Conservation (phyloP, 768 basidiomycete genomes). For the Roridomyces roridus region DNA sequence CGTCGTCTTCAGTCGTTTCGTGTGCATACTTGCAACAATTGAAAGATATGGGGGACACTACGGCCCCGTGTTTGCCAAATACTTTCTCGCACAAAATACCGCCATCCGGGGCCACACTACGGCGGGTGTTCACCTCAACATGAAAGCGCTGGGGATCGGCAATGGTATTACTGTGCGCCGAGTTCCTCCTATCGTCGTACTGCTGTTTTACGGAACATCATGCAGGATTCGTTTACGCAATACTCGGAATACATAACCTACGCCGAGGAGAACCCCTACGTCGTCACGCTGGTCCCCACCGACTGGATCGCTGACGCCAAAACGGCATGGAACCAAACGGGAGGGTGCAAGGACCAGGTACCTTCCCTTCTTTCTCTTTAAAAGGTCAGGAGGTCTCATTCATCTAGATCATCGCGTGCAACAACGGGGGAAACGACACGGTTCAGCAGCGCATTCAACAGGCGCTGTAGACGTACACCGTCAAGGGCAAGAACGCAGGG, state of each 20-base stretch:
- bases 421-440: background rate
- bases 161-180: constrained; percentile 62
- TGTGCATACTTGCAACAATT: background rate
- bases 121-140: constrained; percentile 55
- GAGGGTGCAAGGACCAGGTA: background rate
- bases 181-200: background rate
- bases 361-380: too few species aligned
- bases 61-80: constrained; percentile 70
- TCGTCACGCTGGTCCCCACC: constrained; percentile 51
- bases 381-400: too few species aligned
- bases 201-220: background rate
- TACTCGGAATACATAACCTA: constrained; percentile 65
- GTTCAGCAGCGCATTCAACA: too few species aligned
- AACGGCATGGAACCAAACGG: constrained; percentile 49
- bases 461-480: too few species aligned
- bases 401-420: background rate
- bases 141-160: constrained; percentile 67
- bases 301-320: constrained; percentile 49
- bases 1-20: constrained; percentile 16
- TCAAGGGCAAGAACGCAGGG: too few species aligned
- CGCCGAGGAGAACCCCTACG: constrained; percentile 61
- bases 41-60: constrained; percentile 74
- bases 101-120: constrained; percentile 55
- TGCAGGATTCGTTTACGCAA: constrained; percentile 54
- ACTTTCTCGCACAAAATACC: constrained; percentile 65